phyloP scores from a whole-genome alignment of 1,284 basidiomycete species.

The Abortiporus biennis region DNA sequence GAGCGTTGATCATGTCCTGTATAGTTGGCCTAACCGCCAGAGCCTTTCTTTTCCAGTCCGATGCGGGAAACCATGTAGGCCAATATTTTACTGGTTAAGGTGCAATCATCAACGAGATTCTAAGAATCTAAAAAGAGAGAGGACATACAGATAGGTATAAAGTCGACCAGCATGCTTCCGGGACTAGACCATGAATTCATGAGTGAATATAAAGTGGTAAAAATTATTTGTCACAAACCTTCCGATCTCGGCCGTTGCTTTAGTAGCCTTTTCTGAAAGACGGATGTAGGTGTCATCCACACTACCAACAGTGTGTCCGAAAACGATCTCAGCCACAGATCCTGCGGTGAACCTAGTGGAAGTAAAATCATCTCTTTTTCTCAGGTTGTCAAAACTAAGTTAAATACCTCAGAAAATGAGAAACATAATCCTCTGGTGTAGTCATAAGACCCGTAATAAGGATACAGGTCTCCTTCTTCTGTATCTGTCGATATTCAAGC shows the following conservation, averaged over 20 bases:
- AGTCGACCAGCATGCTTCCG: slow-evolving; percentile 16
- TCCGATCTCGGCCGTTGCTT: slow-evolving; percentile 9
- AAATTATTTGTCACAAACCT: slow-evolving; percentile 4
- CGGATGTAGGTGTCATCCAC: slow-evolving; percentile 17
- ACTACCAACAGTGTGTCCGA: slow-evolving; percentile 18
- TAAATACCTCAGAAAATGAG: no score
- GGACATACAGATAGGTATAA: slow-evolving; percentile 18
- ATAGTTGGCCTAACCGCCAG: slow-evolving; percentile 26
- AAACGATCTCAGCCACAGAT: slow-evolving; percentile 32
- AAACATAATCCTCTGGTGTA: slow-evolving; percentile 15
- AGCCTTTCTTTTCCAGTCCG: slow-evolving; percentile 48
- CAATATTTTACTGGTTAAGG: slow-evolving; percentile 34
- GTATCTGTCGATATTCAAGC: slow-evolving; percentile 12
- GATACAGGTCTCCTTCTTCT: slow-evolving; percentile 11
- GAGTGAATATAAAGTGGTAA: not conserved
- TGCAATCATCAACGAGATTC: no score
- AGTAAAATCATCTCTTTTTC: not conserved
- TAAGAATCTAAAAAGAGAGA: no score
- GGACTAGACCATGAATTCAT: not conserved
- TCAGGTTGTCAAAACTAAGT: slow-evolving; percentile 12
- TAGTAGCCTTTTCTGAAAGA: slow-evolving; percentile 39
- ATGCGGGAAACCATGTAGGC: slow-evolving; percentile 51
- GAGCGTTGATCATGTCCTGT: slow-evolving; percentile 41
- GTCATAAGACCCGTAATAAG: slow-evolving; percentile 15
- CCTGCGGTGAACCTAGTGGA: slow-evolving; percentile 24